These are phyloP conservation scores for Gillenia trifoliata DNA, from an alignment of 306 rosid species.

Conservation along the genomic window DNA sequence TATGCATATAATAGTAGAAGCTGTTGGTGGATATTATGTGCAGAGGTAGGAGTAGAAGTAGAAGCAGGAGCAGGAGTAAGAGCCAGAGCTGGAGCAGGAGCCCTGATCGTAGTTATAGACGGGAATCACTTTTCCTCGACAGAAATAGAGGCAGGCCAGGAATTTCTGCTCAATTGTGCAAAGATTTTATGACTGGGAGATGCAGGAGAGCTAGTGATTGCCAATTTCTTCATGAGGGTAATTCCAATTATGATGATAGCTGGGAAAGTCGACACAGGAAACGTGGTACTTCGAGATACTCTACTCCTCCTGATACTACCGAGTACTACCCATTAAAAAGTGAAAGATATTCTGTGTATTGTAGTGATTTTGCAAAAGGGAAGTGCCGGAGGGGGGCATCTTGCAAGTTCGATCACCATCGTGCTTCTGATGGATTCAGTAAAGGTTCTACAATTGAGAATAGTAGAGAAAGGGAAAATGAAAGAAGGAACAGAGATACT, in stretches of 20 bases:
- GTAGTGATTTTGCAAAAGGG: slow-evolving; percentile 69
- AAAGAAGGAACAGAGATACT: slow-evolving; percentile 60
- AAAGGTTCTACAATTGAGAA: slow-evolving; percentile 51
- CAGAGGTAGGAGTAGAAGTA: slow-evolving; percentile 26
- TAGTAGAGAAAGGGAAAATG: slow-evolving; percentile 62
- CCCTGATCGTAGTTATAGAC: slow-evolving; percentile 50
- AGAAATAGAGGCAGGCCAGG: slow-evolving; percentile 67
- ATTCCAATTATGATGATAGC: slow-evolving; percentile 57
- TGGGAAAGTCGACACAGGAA: slow-evolving; percentile 73
- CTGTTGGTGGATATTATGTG: slow-evolving; percentile 18
- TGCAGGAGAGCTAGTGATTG: slow-evolving; percentile 86
- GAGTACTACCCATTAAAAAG: slow-evolving; percentile 55
- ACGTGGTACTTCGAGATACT: slow-evolving; percentile 57
- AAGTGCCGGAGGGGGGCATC: slow-evolving; percentile 80
- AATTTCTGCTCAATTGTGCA: slow-evolving; percentile 53
- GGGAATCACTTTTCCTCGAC: slow-evolving; percentile 61
- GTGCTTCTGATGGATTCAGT: slow-evolving; percentile 55
- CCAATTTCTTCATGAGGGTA: slow-evolving; percentile 67
- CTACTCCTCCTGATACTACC: slow-evolving; percentile 37
- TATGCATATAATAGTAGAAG: neutral
- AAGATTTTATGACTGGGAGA: slow-evolving; percentile 76
- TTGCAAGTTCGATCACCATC: slow-evolving; percentile 69
- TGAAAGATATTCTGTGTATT: slow-evolving; percentile 51
- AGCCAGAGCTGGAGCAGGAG: slow-evolving; percentile 51
- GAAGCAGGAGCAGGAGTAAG: slow-evolving; percentile 34